Percentiles rank a stretch among this genome's conserved stretches.
These are phyloP conservation scores for Phytophthora europaea DNA, from an alignment of 352 stramenopile genomes.

Conservation along the genomic window DNA sequence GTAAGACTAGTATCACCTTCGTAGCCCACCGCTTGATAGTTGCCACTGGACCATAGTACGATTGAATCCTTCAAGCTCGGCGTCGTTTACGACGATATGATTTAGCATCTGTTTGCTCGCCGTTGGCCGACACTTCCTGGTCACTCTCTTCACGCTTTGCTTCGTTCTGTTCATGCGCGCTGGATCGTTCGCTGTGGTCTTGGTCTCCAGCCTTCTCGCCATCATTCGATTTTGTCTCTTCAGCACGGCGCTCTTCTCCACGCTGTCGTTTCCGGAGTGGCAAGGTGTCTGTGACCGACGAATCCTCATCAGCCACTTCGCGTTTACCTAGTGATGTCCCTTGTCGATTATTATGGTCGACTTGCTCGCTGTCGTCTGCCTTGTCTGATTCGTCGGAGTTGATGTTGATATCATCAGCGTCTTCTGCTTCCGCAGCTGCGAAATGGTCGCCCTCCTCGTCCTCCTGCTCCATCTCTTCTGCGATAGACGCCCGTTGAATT, in stretches of 20 bases:
- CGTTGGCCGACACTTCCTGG: constrained; percentile 8
- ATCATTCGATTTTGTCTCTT: constrained; percentile 12
- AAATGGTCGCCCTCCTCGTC: constrained; percentile 1
- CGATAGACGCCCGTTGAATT: constrained; percentile 46
- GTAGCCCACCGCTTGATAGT: not conserved
- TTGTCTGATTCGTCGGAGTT: constrained; percentile 3
- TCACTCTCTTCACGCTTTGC: constrained; percentile 20
- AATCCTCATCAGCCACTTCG: constrained; percentile 10
- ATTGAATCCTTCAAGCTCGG: constrained; percentile 12
- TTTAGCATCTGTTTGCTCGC: constrained; percentile 43
- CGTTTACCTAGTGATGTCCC: constrained; percentile 25
- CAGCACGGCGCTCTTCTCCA: constrained; percentile 8
- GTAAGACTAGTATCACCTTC: constrained; percentile 3
- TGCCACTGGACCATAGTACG: not conserved
- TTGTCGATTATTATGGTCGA: constrained; percentile 31
- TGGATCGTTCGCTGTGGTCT: not conserved
- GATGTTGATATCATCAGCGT: constrained; percentile 2
- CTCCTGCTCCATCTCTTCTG: constrained; percentile 43
- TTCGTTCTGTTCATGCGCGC: constrained; percentile 18
- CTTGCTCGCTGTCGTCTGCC: constrained; percentile 7
- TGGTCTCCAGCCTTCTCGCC: not conserved
- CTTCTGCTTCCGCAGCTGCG: constrained; percentile 6
- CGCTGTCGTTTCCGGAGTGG: constrained; percentile 26
- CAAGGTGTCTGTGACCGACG: not conserved
- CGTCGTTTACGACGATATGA: constrained; percentile 44